Percentiles rank a stretch among this genome's conserved stretches.
Conservation (phyloP, 345 rosid species). For the Sonneratia alba region DNA sequence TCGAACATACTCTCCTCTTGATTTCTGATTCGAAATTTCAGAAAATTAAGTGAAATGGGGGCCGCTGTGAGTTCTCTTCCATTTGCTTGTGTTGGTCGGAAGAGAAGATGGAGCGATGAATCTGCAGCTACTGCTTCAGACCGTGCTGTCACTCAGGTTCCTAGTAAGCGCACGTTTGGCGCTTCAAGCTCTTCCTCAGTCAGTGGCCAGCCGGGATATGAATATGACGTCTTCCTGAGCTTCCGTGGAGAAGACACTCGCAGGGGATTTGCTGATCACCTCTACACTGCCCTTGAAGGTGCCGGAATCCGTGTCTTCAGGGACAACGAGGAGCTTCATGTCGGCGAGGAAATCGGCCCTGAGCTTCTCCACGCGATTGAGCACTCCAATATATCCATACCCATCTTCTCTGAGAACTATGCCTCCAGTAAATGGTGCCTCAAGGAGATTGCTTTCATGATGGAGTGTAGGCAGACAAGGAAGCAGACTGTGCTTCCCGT, state of each 20-base stretch:
- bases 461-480: not conserved
- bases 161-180: too few species aligned
- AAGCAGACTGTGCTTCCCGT: not conserved
- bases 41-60: not conserved
- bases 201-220: not conserved
- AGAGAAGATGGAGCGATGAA: too few species aligned
- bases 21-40: not conserved
- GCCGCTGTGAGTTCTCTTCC: too few species aligned
- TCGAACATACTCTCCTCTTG: not conserved
- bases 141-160: too few species aligned
- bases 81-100: too few species aligned
- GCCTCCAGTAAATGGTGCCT: conserved; percentile 5
- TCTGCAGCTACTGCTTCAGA: too few species aligned
- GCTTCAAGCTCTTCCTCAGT: too few species aligned
- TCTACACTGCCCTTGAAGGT: not conserved
- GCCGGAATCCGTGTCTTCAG: not conserved
- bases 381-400: not conserved
- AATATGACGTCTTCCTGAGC: not conserved
- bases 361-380: not conserved
- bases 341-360: not conserved
- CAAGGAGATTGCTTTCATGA: not conserved
- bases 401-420: not conserved
- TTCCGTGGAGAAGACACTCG: not conserved
- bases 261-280: not conserved
- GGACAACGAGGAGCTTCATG: not conserved